A percentile compares a stretch with the other conserved stretches of the same genome.
Conservation (phyloP, 129 eudicot genomes). For the Silybum marianum region DNA sequence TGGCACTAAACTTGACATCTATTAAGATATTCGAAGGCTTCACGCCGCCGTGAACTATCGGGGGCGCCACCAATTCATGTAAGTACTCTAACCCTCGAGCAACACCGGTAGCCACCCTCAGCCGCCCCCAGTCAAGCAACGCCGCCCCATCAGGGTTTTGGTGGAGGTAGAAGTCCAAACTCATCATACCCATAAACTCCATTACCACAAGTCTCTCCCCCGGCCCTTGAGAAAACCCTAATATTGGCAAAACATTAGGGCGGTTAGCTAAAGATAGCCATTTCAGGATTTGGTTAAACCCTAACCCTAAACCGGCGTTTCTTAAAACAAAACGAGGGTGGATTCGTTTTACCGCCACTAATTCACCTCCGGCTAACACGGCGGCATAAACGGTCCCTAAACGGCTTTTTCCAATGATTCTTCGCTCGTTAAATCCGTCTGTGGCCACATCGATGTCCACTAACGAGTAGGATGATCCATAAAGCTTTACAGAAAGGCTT, state of each 20-base stretch:
- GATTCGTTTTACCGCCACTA: slow-evolving; percentile 70
- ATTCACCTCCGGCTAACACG: slow-evolving; percentile 55
- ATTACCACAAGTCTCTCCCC: slow-evolving; percentile 82
- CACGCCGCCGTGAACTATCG: slow-evolving; percentile 74
- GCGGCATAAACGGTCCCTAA: slow-evolving; percentile 72
- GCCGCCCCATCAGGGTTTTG: slow-evolving; percentile 53
- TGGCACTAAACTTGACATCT: slow-evolving; percentile 77
- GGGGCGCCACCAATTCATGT: slow-evolving; percentile 69
- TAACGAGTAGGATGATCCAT: slow-evolving; percentile 53
- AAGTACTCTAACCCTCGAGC: slow-evolving; percentile 85
- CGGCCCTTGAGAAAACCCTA: slow-evolving; percentile 85
- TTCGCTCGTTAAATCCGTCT: slow-evolving; percentile 66
- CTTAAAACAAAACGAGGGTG: slow-evolving; percentile 68
- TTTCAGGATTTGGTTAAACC: slow-evolving; percentile 59
- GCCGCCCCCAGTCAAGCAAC: slow-evolving; percentile 71
- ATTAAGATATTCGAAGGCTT: slow-evolving; percentile 80
- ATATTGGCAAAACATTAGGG: slow-evolving; percentile 63
- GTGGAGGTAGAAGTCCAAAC: slow-evolving; percentile 76
- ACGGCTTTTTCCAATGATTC: slow-evolving; percentile 71
- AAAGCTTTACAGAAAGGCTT: slow-evolving; percentile 40
- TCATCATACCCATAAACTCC: slow-evolving; percentile 73
- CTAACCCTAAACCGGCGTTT: slow-evolving; percentile 49
- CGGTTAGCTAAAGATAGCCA: slow-evolving; percentile 68
- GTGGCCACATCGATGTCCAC: slow-evolving; percentile 79
- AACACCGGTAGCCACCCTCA: slow-evolving; percentile 69